Conservation (phyloP, 2,329 filamentous ascomycete species). For the Didymella segeticola region DNA sequence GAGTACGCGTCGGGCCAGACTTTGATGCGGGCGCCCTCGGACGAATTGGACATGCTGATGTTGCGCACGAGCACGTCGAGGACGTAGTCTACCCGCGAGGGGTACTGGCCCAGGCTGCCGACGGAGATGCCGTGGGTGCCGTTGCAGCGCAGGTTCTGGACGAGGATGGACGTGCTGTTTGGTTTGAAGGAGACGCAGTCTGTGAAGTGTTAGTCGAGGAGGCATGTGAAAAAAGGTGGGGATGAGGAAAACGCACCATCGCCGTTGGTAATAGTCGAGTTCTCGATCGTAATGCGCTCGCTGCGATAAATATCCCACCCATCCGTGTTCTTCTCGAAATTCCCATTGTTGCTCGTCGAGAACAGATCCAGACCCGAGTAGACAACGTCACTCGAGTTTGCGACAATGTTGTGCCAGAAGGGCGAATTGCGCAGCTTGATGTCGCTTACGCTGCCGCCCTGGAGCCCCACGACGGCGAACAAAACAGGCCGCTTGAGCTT, state of each 20-base stretch:
- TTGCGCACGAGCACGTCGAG: conserved; percentile 64
- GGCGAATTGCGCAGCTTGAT: conserved; percentile 16
- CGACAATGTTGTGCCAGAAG: conserved; percentile 54
- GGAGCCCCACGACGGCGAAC: conserved; percentile 12
- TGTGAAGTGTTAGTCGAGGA: not conserved
- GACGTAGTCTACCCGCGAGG: conserved; percentile 67
- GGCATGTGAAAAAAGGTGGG: not conserved
- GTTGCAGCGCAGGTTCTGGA: conserved; percentile 70
- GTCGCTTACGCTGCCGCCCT: conserved; percentile 12
- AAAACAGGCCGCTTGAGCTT: conserved; percentile 14
- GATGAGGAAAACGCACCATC: conserved; percentile 28
- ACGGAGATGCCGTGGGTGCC: conserved; percentile 73
- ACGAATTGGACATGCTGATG: conserved; percentile 35
- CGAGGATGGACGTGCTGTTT: conserved; percentile 69
- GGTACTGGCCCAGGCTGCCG: conserved; percentile 70
- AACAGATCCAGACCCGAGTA: conserved; percentile 17
- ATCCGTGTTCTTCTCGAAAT: conserved; percentile 40
- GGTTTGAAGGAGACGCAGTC: conserved; percentile 73
- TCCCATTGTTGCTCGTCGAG: conserved; percentile 18
- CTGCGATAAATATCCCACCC: conserved; percentile 65
- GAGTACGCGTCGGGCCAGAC: conserved; percentile 65
- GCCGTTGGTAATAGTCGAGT: conserved; percentile 63
- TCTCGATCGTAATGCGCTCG: conserved; percentile 65
- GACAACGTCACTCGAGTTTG: conserved; percentile 54
- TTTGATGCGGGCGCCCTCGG: conserved; percentile 20